These are phyloP conservation scores for Coniochaeta hoffmannii DNA, from an alignment of 2,329 filamentous ascomycete species.

Conservation along the genomic window DNA sequence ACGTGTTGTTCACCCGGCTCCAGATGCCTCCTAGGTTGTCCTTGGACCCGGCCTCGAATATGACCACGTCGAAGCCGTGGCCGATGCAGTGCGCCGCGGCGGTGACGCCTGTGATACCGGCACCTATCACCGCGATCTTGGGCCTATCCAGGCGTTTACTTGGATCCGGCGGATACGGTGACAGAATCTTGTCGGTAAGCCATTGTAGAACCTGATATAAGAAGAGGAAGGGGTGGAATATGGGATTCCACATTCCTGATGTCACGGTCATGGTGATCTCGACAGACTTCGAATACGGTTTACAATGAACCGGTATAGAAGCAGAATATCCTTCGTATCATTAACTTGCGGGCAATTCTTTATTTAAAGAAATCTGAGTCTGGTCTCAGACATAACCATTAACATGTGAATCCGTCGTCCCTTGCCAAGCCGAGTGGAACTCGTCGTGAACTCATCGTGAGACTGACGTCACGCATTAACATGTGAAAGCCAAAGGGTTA, in stretches of 20 bases:
- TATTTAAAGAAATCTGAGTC: too few relatives aligned
- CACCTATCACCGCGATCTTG: conserved; percentile 61
- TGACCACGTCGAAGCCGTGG: conserved; percentile 73
- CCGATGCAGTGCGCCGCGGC: conserved; percentile 77
- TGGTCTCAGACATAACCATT: too few relatives aligned
- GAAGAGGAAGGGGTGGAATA: conserved; percentile 50
- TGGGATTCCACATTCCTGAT: conserved; percentile 27
- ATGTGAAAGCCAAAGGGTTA: too few relatives aligned
- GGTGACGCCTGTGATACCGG: conserved; percentile 67
- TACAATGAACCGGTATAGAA: too few relatives aligned
- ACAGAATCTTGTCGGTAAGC: conserved; percentile 55
- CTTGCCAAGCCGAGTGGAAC: too few relatives aligned
- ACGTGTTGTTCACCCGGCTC: conserved; percentile 77
- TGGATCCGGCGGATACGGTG: conserved; percentile 60
- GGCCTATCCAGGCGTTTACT: conserved; percentile 50
- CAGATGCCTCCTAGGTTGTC: conserved; percentile 71
- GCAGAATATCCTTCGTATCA: too few relatives aligned
- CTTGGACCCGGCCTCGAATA: conserved; percentile 66
- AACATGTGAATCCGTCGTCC: too few relatives aligned
- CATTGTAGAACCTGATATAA: conserved; percentile 60
- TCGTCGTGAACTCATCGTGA: too few relatives aligned
- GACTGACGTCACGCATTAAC: too few relatives aligned
- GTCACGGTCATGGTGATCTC: conserved; percentile 27
- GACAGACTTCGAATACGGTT: too few relatives aligned
- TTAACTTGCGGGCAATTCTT: too few relatives aligned